These are phyloP conservation scores for Catunica adiposa DNA, from an alignment of 2,329 filamentous ascomycete species.

Conservation along the genomic window DNA sequence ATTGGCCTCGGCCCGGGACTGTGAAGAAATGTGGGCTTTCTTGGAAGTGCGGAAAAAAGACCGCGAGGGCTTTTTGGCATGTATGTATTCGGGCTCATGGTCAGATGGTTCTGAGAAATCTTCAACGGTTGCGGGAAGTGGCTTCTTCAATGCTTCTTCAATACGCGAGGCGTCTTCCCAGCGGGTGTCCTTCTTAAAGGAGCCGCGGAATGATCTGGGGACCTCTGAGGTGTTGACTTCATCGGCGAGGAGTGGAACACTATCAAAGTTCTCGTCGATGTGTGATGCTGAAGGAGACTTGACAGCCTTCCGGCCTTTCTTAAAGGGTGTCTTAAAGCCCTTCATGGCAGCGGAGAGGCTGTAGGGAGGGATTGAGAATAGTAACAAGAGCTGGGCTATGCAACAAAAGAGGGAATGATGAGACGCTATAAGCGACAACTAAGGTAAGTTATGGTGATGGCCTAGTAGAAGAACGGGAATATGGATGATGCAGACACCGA, in stretches of 20 bases:
- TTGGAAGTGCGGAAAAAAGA: conserved; percentile 8
- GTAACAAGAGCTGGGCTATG: not conserved
- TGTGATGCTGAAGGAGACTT: not conserved
- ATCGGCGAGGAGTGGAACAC: conserved; percentile 6
- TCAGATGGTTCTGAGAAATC: conserved; percentile 9
- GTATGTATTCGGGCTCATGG: conserved; percentile 7
- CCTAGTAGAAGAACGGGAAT: no score
- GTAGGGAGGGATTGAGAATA: not conserved
- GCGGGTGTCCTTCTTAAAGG: not conserved
- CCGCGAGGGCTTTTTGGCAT: not conserved
- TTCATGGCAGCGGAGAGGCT: conserved; percentile 8
- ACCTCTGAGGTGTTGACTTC: not conserved
- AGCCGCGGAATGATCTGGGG: not conserved
- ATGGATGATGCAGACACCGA: no score
- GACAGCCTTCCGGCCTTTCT: conserved; percentile 10
- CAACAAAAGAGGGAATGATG: no score
- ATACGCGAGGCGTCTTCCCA: not conserved
- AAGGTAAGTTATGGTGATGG: no score
- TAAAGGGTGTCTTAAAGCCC: conserved; percentile 13
- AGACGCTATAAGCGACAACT: no score
- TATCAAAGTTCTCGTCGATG: conserved; percentile 6
- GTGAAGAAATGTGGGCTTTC: conserved; percentile 10
- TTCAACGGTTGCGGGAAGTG: conserved; percentile 2
- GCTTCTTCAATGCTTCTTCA: not conserved
- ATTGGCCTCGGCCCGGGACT: conserved; percentile 12